These are phyloP conservation scores for Lodderomyces jiufengensis DNA, from an alignment of 1,139 yeast species.

Conservation along the genomic window DNA sequence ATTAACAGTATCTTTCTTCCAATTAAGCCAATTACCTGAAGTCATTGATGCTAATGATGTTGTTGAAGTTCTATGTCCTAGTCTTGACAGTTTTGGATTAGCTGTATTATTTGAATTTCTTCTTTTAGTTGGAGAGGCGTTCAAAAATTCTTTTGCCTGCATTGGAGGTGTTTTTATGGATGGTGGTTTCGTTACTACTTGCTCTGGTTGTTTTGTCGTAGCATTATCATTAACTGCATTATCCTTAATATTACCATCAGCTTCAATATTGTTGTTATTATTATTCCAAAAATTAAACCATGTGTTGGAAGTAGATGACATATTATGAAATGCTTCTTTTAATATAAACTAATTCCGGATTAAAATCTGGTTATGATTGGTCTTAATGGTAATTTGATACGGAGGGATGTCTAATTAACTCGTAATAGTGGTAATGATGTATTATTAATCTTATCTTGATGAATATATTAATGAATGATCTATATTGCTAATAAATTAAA, in stretches of 20 bases:
- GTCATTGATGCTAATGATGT: slow-evolving; percentile 20
- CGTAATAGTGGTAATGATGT: no score
- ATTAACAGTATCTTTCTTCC: slow-evolving; percentile 13
- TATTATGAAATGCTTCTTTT: no score
- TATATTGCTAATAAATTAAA: no score
- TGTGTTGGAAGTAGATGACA: slow-evolving; percentile 3
- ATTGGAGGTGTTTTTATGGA: background rate
- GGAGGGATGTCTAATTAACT: no score
- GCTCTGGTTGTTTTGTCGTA: background rate
- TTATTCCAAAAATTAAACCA: slow-evolving; percentile 6
- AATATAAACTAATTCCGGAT: no score
- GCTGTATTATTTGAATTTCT: slow-evolving; percentile 2
- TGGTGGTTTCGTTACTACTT: background rate
- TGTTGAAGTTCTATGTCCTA: slow-evolving; percentile 17
- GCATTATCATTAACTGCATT: background rate
- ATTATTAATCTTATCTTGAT: no score
- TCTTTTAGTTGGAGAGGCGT: background rate
- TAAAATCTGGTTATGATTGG: no score
- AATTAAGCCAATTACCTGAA: slow-evolving; percentile 20
- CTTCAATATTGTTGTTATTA: background rate
- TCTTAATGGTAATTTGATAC: no score
- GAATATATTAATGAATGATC: no score
- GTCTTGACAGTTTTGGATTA: slow-evolving; percentile 1
- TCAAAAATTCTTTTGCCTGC: background rate
- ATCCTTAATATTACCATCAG: background rate